Evolutionary conservation across 2,329 filamentous ascomycete species (phyloP).

Genomic region (Penicillium polonicum): DNA sequence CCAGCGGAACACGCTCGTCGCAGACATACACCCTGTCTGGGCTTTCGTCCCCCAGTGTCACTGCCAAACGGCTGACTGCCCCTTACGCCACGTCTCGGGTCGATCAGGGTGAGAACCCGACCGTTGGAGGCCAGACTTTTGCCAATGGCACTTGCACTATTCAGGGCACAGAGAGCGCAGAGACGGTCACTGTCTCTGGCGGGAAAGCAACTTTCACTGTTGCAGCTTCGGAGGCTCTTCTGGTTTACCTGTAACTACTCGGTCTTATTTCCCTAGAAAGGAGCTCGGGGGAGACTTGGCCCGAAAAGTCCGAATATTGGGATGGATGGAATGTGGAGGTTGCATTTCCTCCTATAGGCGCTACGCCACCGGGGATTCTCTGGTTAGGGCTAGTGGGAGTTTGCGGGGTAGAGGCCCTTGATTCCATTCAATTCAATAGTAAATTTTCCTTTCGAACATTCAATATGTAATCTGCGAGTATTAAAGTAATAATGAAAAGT

Average conservation of each 20-base stretch:
- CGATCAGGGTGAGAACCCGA: conserved; percentile 46
- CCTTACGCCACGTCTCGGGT: conserved; percentile 45
- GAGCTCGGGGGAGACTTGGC: neutral
- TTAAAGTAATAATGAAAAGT: neutral
- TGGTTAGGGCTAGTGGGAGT: neutral
- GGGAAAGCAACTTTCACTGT: conserved; percentile 43
- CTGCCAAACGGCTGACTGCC: conserved; percentile 49
- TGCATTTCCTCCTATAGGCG: neutral
- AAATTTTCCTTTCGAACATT: neutral
- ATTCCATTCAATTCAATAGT: neutral
- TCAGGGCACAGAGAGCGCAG: conserved; percentile 35
- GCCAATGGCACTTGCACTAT: conserved; percentile 48
- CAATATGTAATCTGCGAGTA: neutral
- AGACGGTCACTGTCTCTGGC: conserved; percentile 22
- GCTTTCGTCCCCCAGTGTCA: conserved; percentile 36
- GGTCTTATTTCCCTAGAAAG: neutral
- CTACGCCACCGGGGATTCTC: conserved; percentile 7
- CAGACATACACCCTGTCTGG: conserved; percentile 47
- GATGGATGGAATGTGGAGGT: neutral
- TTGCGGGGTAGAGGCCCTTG: neutral
- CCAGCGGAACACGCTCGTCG: conserved; percentile 20
- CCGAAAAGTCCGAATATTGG: neutral
- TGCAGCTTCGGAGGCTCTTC: conserved; percentile 49
- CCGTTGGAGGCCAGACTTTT: conserved; percentile 50
- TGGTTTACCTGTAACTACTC: conserved; percentile 46